A percentile compares a stretch with the other conserved stretches of the same genome.
Evolutionary conservation across 2,329 filamentous ascomycete genomes (phyloP).

Genomic region (Fusarium sp.): DNA sequence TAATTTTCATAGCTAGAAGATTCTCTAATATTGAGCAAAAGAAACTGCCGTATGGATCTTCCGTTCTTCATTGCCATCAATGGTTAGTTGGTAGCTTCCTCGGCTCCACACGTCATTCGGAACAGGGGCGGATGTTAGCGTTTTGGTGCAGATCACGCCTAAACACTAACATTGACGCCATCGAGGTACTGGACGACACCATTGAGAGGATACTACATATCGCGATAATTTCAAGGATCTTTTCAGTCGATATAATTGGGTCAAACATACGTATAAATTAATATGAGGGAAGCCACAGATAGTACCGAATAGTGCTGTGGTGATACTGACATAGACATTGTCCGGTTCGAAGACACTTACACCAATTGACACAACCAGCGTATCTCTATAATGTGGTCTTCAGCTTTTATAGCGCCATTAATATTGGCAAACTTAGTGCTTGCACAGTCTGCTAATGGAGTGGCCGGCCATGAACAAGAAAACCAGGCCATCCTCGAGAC

Average conservation of each 20-base stretch:
- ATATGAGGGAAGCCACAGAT: background rate
- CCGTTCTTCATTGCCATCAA: background rate
- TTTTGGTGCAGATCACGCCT: background rate
- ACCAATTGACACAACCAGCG: background rate
- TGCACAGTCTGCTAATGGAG: background rate
- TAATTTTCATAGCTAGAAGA: background rate
- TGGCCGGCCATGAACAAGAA: background rate
- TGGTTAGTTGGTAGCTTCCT: slow-evolving; percentile 2
- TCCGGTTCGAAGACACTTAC: background rate
- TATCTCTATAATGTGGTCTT: slow-evolving; percentile 18
- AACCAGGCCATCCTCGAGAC: slow-evolving; percentile 7
- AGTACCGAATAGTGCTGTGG: background rate
- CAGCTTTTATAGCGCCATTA: slow-evolving; percentile 10
- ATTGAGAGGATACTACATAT: background rate
- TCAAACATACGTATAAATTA: background rate
- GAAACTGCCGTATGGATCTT: background rate
- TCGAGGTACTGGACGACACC: slow-evolving; percentile 27
- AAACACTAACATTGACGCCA: slow-evolving; percentile 44
- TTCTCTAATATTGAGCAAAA: background rate
- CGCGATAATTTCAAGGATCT: background rate
- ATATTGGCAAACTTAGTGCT: slow-evolving; percentile 9
- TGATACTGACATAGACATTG: background rate
- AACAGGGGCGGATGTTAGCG: slow-evolving; percentile 28
- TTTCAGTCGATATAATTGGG: background rate
- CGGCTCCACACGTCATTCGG: background rate